Conservation (phyloP, 306 rosid genomes). For the Dalbergia cochinchinensis region DNA sequence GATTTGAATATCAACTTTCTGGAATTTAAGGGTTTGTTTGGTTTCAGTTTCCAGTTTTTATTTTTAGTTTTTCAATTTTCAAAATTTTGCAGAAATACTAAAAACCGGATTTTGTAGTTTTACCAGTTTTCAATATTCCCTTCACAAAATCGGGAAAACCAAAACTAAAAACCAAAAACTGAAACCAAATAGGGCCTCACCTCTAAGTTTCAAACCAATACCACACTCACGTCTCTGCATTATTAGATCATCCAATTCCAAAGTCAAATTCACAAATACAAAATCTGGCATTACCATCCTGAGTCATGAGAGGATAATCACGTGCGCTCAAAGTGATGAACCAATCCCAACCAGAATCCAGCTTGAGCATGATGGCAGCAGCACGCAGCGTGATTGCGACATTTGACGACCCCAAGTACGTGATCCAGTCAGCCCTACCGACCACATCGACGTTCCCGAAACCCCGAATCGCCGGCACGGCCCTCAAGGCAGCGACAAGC, state of each 20-base stretch:
- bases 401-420: constrained; percentile 80
- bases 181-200: background rate
- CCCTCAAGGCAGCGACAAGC: constrained; percentile 51
- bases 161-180: no score
- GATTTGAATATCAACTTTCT: background rate
- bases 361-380: constrained; percentile 80
- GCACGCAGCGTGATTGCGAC: constrained; percentile 78
- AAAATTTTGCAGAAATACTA: no score
- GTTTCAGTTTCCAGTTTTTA: no score
- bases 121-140: no score
- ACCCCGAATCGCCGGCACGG: constrained; percentile 80
- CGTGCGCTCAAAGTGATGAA: constrained; percentile 80
- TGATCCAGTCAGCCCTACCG: constrained; percentile 84
- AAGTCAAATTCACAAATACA: constrained; percentile 30
- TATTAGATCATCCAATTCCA: background rate
- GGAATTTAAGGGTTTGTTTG: background rate
- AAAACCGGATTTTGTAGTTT: no score
- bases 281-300: constrained; percentile 76
- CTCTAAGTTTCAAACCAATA: background rate
- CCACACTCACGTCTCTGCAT: background rate
- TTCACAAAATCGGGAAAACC: no score
- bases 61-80: no score
- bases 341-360: constrained; percentile 94
- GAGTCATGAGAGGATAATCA: constrained; percentile 93
- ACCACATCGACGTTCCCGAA: constrained; percentile 89